Evolutionary conservation across 2,329 filamentous ascomycete genomes (phyloP).

Genomic region (Nigrospora osmanthi): DNA sequence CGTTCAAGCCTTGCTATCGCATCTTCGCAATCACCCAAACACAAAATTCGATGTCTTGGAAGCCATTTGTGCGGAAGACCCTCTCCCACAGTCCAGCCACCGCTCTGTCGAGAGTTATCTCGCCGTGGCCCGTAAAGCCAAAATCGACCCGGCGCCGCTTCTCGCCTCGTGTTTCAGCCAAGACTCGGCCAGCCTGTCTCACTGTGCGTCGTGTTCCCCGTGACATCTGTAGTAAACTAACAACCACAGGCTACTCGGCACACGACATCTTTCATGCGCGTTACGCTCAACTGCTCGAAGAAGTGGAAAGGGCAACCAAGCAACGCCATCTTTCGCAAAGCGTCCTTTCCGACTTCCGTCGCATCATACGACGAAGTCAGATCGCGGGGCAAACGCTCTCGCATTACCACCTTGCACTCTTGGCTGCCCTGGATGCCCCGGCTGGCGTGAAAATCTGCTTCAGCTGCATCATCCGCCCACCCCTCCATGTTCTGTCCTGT

Average conservation of each 20-base stretch:
- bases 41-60: no score
- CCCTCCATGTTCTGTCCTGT: neutral
- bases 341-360: neutral
- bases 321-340: neutral
- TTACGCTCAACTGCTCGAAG: neutral
- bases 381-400: neutral
- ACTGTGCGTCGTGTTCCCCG: neutral
- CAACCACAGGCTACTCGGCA: neutral
- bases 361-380: neutral
- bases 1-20: no score
- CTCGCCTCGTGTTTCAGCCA: neutral
- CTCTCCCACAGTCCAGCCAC: neutral
- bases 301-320: neutral
- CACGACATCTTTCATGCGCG: neutral
- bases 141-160: neutral
- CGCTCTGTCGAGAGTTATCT: neutral
- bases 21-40: no score
- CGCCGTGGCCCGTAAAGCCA: neutral
- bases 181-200: neutral
- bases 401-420: neutral
- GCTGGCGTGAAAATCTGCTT: neutral
- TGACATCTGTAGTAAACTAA: neutral
- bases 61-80: neutral
- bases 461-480: neutral
- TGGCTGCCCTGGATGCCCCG: neutral